Percentiles rank a stretch among this genome's conserved stretches.
These are phyloP conservation scores for Lichtheimia ramosa DNA, from an alignment of 371 early-diverging fungal genomes.

Conservation along the genomic window DNA sequence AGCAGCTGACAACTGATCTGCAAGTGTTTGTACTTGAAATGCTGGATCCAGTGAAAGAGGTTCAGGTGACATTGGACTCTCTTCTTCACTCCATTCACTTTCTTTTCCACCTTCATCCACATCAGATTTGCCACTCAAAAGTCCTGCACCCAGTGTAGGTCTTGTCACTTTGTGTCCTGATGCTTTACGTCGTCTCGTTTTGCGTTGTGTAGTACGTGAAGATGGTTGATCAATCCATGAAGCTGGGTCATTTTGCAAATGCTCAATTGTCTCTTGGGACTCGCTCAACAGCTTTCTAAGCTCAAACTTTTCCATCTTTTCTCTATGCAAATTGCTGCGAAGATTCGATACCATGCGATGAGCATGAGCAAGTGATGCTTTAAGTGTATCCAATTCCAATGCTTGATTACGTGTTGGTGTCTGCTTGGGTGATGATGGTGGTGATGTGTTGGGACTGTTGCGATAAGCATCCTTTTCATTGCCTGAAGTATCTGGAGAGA, in stretches of 20 bases:
- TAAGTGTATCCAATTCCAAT: conserved; percentile 48
- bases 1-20: too few species aligned
- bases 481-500: background rate
- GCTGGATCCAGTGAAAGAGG: too few species aligned
- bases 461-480: background rate
- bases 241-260: conserved; percentile 48
- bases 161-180: background rate
- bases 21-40: too few species aligned
- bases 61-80: too few species aligned
- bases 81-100: background rate
- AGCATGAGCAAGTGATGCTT: conserved; percentile 47
- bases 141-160: background rate
- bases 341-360: conserved; percentile 54
- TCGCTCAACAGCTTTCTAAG: conserved; percentile 62
- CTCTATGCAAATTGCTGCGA: conserved; percentile 45
- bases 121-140: background rate
- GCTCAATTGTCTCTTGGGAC: conserved; percentile 64
- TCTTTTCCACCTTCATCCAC: background rate
- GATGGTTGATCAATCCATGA: conserved; percentile 13
- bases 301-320: conserved; percentile 61
- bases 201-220: background rate
- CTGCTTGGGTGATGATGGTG: conserved; percentile 21
- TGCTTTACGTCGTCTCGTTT: background rate
- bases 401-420: conserved; percentile 26
- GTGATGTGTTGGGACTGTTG: conserved; percentile 5